Evolutionary conservation across 164 flowering plant species (phyloP), one percentile per base, ranked within the genome.

Genomic region (Buxus sempervirens): DNA sequence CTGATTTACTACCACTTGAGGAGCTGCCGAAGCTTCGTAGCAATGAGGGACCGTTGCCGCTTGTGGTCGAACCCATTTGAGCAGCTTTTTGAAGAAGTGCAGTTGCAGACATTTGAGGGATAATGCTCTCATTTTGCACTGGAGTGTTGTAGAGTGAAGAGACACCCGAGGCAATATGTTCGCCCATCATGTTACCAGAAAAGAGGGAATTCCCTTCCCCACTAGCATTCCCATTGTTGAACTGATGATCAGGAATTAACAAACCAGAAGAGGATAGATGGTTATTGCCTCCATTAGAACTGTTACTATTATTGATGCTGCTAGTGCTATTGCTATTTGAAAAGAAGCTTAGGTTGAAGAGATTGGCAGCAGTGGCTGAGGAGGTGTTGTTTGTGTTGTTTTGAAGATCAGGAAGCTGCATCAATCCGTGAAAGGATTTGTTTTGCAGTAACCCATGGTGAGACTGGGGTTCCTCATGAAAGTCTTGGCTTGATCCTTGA

Each of bases 41-140:
- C 54, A 88, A 69, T 0, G 88, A 66, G 14, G 78, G 65, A 22
- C 62, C 74, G 60, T 73, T 80, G 64, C 66, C 71, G 75, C 83
- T 86, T n/a, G 96, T 75, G 4, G 89, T 84, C 25, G 91, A 84
- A 26, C 96, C 96, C 79, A 89, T 77, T 72, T 88, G 91, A 63
- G 90, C 91, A 16, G 95, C 95, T 58, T 85, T 89, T 62, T 89
- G 95, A 24, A 91, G 93, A 76, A 91, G 68, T 38, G 95, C 93
- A 12, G 98, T 93, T 3, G 98, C 96, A 13, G 96, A 89, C 93
- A 89, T 86, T 48, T 87, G 89, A 0, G 91, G 79, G 28, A 73
- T 41, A 4, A 71, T 62, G 54, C 55, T 63, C 1, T 80, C 80
- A 21, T 72, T 69, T 60, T 78, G 86, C 48, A 76, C 14, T 16